Evolutionary conservation across 495 filamentous ascomycete species (phyloP), one percentile per base, ranked within the genome.

Genomic region (Aspergillus cristatus): DNA sequence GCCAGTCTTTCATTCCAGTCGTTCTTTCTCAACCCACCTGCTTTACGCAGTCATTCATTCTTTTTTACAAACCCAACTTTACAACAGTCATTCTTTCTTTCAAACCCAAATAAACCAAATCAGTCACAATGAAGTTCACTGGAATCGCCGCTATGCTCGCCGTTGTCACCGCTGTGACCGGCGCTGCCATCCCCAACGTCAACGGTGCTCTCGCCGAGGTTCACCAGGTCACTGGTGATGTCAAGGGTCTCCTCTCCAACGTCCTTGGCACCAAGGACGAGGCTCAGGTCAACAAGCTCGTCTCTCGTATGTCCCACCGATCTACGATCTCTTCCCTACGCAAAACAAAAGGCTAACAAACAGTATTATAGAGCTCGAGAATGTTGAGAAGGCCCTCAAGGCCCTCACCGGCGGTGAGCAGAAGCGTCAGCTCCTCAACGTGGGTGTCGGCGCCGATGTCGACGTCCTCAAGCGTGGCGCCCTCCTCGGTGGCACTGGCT

Each of bases 111-210:
- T 3, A 10, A 34, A 28, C 12, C 28, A 18, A 41, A 14, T 16
- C 18, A 38, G 18, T 43, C 41, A 60, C 33, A 35, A 67, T 65
- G 63, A 67, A 65, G 56, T 57, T 65, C 54, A 58, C 59, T 44
- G 55, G 54, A 50, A 45, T 57, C 22, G n/a, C 48, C 15, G 47
- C 47, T 16, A 46, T 47, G 17, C 42, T 56, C 15, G 53, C 53
- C 18, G 25, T 53, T 36, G 45, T 47, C 31, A 42, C 50, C 45
- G 44, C 47, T 43, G 50, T 42, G 36, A 47, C 45, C 16, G 45
- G 50, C 28, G 45, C 43, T 37, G 53, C 45, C 31, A 35, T 57
- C 14, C 53, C 53, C 14, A 33, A 30, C 17, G 13, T 53, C 32
- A 22, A 41, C 14, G 32, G 29, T 22, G 29, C 42, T 14, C 28